Evolutionary conservation across 129 eudicot genomes (phyloP), one percentile per base, ranked within the genome.

Genomic region (Scalesia atractyloides): DNA sequence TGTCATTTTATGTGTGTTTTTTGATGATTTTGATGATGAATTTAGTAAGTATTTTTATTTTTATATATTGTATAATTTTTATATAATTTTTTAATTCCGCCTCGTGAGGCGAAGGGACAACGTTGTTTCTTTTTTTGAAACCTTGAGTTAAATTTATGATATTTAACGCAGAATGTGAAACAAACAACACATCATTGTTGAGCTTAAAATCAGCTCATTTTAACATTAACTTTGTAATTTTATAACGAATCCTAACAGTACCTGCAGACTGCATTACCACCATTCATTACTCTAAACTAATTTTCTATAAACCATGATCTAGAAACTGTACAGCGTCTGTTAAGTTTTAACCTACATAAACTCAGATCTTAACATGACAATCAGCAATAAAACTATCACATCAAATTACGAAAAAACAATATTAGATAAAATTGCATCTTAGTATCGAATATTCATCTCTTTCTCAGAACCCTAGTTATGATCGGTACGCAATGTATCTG

Each of bases 301-400:
- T 30, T 30, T 30, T 30, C 4, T 30, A 30, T 30, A 30, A 30
- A 30, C 3, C 34, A 30, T 30, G 34, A 4, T 15, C 72, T 47
- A 67, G 1, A 46, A 47, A 33, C 39, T 49, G 1, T 17, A 70
- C 37, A 1, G 62, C 5, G 8, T n/a, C 67, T 62, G 33, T 33
- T 52, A 70, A 56, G 15, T 10, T 37, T 15, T 11, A 13, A 54
- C 46, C 52, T 20, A 41, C 14, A 39, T 24, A 4, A 20, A 43
- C 11, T 58, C 76, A 2, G 76, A 72, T 58, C 76, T 9, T 24
- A 59, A 72, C 47, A 43, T 8, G 4, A 59, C 46, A 7, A 13
- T 11, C 10, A 17, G 33, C 10, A 33, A 48, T 18, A 5, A 73
- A 73, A 33, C 13, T 58, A 47, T 9, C n/a, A 15, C 34, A 73